phyloP scores from a whole-genome alignment of 176 grass and related monocot species.

The Olyra latifolia region DNA sequence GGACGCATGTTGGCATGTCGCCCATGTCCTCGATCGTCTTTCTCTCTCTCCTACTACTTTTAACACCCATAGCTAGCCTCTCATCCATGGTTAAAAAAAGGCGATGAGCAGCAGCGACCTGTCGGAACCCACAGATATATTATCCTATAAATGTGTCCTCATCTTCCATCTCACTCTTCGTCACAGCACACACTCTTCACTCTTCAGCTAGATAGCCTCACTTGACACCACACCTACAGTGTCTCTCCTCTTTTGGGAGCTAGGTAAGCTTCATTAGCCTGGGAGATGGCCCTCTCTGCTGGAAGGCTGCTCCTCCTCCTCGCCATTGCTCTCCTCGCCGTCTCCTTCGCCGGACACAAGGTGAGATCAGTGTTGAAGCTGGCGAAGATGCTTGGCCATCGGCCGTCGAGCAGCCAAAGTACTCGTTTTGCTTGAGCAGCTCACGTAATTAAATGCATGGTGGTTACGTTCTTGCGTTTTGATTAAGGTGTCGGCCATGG shows the following conservation, averaged over 20 bases:
- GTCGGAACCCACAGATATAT: not conserved
- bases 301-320: constrained; percentile 48
- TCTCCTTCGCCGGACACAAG: constrained; percentile 48
- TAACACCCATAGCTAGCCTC: not conserved
- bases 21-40: not conserved
- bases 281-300: constrained; percentile 8
- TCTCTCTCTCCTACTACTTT: not conserved
- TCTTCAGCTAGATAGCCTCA: not conserved
- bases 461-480: not conserved
- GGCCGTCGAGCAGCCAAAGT: not conserved
- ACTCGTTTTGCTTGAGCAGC: not conserved
- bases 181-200: not conserved
- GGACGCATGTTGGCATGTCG: constrained; percentile 30
- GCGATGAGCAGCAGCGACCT: not conserved
- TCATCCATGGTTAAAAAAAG: not conserved
- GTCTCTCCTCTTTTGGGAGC: not conserved
- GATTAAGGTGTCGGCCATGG: constrained; percentile 28
- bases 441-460: not conserved
- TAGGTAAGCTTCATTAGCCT: not conserved
- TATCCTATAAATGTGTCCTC: constrained; percentile 23
- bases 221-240: not conserved
- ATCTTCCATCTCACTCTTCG: constrained; percentile 1
- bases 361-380: constrained; percentile 19
- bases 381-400: no score
- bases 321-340: constrained; percentile 41